Conservation (phyloP, 495 filamentous ascomycete species). For the Ramalina peruviana region DNA sequence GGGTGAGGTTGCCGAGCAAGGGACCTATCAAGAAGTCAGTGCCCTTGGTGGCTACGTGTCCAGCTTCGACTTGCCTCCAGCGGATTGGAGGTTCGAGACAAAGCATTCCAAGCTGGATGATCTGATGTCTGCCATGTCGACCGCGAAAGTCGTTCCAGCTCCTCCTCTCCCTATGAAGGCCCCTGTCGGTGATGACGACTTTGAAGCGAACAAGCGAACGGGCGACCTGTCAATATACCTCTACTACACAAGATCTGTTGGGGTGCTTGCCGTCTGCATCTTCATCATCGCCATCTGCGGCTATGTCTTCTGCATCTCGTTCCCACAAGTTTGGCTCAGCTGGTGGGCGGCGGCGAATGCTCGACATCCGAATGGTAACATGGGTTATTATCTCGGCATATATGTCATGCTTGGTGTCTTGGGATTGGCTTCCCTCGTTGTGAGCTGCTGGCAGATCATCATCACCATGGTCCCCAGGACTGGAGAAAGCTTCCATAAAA, state of each 20-base stretch:
- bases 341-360: constrained; percentile 38
- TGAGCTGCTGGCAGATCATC: constrained; percentile 38
- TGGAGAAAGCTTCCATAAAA: constrained; percentile 34
- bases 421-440: constrained; percentile 29
- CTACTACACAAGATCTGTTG: constrained; percentile 43
- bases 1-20: constrained; percentile 36
- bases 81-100: constrained; percentile 2
- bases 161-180: neutral
- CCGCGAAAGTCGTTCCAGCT: neutral
- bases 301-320: constrained; percentile 34
- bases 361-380: constrained; percentile 24
- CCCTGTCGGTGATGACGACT: constrained; percentile 1
- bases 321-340: constrained; percentile 40
- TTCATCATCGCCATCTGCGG: constrained; percentile 29
- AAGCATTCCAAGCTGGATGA: constrained; percentile 2
- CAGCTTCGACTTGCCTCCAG: constrained; percentile 25
- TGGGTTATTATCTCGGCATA: constrained; percentile 41
- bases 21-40: constrained; percentile 32
- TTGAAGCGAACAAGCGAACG: constrained; percentile 25
- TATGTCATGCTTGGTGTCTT: constrained; percentile 37
- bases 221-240: constrained; percentile 43
- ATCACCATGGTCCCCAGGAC: constrained; percentile 41
- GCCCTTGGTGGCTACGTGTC: constrained; percentile 34
- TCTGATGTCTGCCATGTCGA: neutral
- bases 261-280: constrained; percentile 29